Evolutionary conservation across 192 early-diverging fungal genomes (phyloP).

Genomic region (Phlyctochytrium bullatum): DNA sequence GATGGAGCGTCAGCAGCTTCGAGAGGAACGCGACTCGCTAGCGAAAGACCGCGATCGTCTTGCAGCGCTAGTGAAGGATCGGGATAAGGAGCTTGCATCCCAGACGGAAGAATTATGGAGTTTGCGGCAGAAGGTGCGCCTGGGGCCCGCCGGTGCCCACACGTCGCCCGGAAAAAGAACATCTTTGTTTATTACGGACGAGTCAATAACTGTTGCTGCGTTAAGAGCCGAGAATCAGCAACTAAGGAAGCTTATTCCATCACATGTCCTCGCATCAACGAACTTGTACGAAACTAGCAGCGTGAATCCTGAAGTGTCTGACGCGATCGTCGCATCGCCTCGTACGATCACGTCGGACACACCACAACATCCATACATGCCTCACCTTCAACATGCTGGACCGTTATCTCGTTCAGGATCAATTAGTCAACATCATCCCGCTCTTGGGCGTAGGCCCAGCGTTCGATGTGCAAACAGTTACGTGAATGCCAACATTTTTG

Average conservation of each 20-base stretch:
- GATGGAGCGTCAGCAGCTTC: constrained; percentile 43
- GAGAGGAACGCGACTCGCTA: constrained; percentile 42
- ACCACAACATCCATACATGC: neutral
- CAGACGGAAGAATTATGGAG: constrained; percentile 43
- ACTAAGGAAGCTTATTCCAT: constrained; percentile 11
- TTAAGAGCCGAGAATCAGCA: constrained; percentile 16
- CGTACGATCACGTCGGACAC: no score
- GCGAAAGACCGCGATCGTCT: constrained; percentile 50
- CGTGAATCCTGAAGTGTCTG: neutral
- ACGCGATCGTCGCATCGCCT: constrained; percentile 9
- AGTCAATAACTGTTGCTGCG: constrained; percentile 2
- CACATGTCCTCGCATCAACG: neutral
- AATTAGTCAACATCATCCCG: no score
- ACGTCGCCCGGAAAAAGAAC: neutral
- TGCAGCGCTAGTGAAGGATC: constrained; percentile 46
- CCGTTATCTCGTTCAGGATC: no score
- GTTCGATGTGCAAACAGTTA: constrained; percentile 13
- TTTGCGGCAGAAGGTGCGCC: neutral
- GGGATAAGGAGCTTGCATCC: constrained; percentile 51
- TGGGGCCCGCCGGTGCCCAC: no score
- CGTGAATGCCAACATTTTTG: constrained; percentile 19
- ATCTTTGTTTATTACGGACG: constrained; percentile 19
- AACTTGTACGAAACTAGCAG: neutral
- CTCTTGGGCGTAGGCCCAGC: no score
- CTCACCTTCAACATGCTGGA: neutral